A percentile compares a stretch with the other conserved stretches of the same genome.
Evolutionary conservation across 179 eudicot genomes (phyloP).

Genomic region (Silene vulgaris): DNA sequence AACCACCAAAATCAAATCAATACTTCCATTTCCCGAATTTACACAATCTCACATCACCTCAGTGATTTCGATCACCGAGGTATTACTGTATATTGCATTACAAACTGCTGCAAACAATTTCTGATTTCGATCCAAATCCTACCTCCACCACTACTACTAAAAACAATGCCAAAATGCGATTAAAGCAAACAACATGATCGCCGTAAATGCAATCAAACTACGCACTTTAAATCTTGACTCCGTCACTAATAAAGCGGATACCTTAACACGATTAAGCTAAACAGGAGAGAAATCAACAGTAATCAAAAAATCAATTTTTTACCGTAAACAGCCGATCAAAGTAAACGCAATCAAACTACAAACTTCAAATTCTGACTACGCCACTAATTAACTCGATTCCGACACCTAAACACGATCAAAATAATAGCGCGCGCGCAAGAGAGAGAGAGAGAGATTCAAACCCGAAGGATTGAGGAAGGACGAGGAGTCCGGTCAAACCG

Average conservation of each 20-base stretch:
- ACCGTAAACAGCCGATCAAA: not conserved
- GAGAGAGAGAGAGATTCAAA: constrained; percentile 8
- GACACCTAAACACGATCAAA: not conserved
- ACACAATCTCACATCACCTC: not conserved
- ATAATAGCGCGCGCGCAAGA: not conserved
- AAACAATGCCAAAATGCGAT: no score
- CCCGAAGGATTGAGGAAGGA: constrained; percentile 97
- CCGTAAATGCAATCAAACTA: no score
- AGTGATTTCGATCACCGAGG: not conserved
- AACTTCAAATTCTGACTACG: not conserved
- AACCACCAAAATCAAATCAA: not conserved
- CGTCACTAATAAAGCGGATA: no score
- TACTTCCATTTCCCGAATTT: not conserved
- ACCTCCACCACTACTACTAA: no score
- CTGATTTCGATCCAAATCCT: not conserved
- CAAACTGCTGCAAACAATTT: no score
- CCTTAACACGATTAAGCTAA: no score
- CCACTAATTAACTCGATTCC: not conserved
- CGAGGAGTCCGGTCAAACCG: constrained; percentile 85
- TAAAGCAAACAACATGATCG: no score
- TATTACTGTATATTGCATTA: not conserved
- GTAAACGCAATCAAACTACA: not conserved
- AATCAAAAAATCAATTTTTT: no score
- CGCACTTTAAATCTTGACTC: no score
- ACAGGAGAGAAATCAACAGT: no score